Evolutionary conservation across 441 rosid genomes (phyloP).

Genomic region (Daphne laureola): DNA sequence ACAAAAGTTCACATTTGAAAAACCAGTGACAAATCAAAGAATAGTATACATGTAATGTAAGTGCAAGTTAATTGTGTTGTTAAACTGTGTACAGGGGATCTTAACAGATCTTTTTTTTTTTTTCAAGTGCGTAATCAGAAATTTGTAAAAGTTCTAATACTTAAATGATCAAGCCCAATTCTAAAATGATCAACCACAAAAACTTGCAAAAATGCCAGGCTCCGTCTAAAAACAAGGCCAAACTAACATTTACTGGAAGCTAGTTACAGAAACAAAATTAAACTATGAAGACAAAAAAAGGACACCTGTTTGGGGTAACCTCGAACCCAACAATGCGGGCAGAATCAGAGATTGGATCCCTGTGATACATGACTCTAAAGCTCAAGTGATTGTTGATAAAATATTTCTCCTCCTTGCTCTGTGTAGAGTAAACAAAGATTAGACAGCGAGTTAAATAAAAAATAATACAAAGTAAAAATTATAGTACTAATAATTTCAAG

Average conservation of each 20-base stretch:
- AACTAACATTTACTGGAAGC: not conserved
- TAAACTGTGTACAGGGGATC: too few species aligned
- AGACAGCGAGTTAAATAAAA: conserved; percentile 1
- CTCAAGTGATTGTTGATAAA: conserved; percentile 91
- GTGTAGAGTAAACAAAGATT: conserved; percentile 20
- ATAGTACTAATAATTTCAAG: conserved; percentile 12
- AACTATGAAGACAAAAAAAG: conserved; percentile 3
- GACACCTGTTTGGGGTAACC: conserved; percentile 83
- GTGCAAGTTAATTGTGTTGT: too few species aligned
- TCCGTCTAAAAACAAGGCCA: too few species aligned
- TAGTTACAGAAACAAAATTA: conserved; percentile 10
- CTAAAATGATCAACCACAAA: too few species aligned
- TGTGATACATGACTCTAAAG: conserved; percentile 87
- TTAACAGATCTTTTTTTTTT: too few species aligned
- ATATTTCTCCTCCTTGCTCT: conserved; percentile 96
- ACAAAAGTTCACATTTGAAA: too few species aligned
- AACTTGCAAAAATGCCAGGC: too few species aligned
- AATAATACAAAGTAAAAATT: conserved; percentile 6
- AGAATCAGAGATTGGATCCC: conserved; percentile 64
- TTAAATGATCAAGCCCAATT: too few species aligned
- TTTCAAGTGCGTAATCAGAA: too few species aligned
- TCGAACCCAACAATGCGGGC: conserved; percentile 94
- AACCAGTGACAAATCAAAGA: too few species aligned
- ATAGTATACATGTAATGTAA: too few species aligned
- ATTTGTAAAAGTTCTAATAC: too few species aligned